phyloP scores from a whole-genome alignment of 2,329 filamentous ascomycete species.

The Phialophora chinensis region DNA sequence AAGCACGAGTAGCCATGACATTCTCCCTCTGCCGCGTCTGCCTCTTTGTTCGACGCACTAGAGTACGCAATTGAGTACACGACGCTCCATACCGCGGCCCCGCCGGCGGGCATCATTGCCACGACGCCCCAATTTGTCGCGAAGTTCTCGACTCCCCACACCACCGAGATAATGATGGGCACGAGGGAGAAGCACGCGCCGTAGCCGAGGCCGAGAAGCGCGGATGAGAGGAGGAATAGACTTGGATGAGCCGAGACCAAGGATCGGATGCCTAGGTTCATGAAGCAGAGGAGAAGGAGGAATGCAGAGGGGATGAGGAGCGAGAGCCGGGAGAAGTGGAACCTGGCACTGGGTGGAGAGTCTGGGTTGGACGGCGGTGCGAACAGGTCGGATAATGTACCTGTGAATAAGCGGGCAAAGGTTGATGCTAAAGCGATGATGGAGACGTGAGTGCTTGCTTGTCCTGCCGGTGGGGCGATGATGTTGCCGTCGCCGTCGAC shows the following conservation, averaged over 20 bases:
- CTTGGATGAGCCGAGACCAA: conserved; percentile 77
- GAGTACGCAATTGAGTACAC: conserved; percentile 70
- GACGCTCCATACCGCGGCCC: conserved; percentile 86
- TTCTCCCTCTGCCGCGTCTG: conserved; percentile 56
- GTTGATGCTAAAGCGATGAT: conserved; percentile 92
- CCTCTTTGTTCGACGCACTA: conserved; percentile 37
- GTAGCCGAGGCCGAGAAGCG: conserved; percentile 86
- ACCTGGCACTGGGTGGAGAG: conserved; percentile 40
- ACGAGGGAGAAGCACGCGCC: conserved; percentile 88
- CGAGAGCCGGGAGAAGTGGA: conserved; percentile 72
- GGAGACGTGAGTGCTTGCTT: conserved; percentile 81
- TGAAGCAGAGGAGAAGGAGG: conserved; percentile 75
- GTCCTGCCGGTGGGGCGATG: conserved; percentile 62
- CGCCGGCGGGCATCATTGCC: conserved; percentile 85
- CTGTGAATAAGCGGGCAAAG: conserved; percentile 84
- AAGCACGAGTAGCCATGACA: conserved; percentile 87
- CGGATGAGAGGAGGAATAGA: conserved; percentile 84
- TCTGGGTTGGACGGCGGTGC: conserved; percentile 61
- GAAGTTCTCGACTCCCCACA: conserved; percentile 99
- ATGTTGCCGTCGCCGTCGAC: conserved; percentile 44
- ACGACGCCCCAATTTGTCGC: conserved; percentile 98
- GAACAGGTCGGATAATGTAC: conserved; percentile 84
- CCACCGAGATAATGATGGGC: conserved; percentile 92
- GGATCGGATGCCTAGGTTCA: conserved; percentile 76
- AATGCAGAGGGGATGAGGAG: conserved; percentile 79